Evolutionary conservation across 176 grass and related monocot species (phyloP).

Genomic region (Chrysopogon serrulatus): DNA sequence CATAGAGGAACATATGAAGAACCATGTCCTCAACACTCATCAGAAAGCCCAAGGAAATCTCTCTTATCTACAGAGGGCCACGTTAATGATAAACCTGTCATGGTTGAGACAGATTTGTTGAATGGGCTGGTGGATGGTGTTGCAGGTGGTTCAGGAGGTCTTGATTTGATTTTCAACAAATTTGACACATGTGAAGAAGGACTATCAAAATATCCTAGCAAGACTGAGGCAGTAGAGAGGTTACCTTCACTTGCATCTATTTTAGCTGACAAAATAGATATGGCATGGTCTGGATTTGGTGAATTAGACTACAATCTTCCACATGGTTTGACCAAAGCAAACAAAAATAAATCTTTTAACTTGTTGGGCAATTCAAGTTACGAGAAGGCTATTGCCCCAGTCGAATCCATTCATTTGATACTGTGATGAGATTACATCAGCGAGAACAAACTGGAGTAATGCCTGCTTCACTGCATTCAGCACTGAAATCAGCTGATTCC

Average conservation of each 20-base stretch:
- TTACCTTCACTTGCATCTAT: constrained; percentile 60
- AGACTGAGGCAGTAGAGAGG: constrained; percentile 39
- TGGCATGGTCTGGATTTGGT: constrained; percentile 78
- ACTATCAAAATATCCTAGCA: constrained; percentile 27
- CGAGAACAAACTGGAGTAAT: constrained; percentile 41
- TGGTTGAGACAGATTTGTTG: constrained; percentile 41
- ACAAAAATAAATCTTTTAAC: constrained; percentile 33
- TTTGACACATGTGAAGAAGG: constrained; percentile 1
- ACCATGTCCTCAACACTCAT: constrained; percentile 3
- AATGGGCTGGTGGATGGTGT: constrained; percentile 39
- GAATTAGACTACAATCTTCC: constrained; percentile 34
- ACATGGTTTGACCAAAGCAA: constrained; percentile 32
- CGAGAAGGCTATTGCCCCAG: constrained; percentile 47
- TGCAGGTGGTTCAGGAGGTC: constrained; percentile 25
- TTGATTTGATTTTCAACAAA: constrained; percentile 45
- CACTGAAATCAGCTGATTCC: constrained; percentile 48
- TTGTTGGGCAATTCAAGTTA: constrained; percentile 24
- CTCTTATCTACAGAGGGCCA: constrained; percentile 37
- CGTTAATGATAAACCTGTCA: constrained; percentile 15
- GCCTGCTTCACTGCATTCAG: constrained; percentile 46
- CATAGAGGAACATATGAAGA: constrained; percentile 17
- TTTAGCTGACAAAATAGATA: constrained; percentile 92
- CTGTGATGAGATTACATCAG: constrained; percentile 50
- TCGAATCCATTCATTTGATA: constrained; percentile 90
- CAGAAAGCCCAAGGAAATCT: constrained; percentile 46